These are phyloP conservation scores for Capronia epimyces DNA, from an alignment of 2,329 filamentous ascomycete species.

Conservation along the genomic window DNA sequence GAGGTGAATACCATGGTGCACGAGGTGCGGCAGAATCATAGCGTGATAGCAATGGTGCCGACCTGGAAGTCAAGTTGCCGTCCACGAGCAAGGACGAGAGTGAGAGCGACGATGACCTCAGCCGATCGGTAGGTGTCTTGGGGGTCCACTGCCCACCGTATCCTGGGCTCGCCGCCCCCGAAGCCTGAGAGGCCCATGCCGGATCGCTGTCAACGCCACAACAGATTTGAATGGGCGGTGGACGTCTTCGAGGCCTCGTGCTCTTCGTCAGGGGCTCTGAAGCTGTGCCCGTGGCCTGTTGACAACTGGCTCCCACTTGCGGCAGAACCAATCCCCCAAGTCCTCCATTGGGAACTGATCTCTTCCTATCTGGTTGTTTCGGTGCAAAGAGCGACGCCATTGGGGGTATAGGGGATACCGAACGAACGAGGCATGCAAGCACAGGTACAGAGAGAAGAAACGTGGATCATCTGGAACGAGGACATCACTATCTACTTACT, in stretches of 20 bases:
- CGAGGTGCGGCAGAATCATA: conserved; percentile 11
- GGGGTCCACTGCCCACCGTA: conserved; percentile 15
- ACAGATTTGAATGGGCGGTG: conserved; percentile 16
- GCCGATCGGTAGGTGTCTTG: conserved; percentile 17
- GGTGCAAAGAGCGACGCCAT: conserved; percentile 20
- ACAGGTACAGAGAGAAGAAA: background rate
- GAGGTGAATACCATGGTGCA: conserved; percentile 6
- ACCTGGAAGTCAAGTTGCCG: background rate
- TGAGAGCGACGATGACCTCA: conserved; percentile 2
- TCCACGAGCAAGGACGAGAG: background rate
- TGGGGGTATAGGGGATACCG: background rate
- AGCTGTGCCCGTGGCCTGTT: background rate
- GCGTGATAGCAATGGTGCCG: conserved; percentile 7
- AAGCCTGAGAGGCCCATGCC: conserved; percentile 1
- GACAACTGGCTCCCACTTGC: background rate
- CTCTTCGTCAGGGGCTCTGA: background rate
- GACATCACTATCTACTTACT: background rate
- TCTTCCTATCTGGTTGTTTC: conserved; percentile 3
- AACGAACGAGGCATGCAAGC: background rate
- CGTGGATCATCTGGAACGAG: background rate
- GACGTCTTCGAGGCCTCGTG: conserved; percentile 4
- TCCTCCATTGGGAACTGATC: conserved; percentile 15
- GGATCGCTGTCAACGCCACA: background rate
- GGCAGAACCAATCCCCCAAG: conserved; percentile 15
- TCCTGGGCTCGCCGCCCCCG: conserved; percentile 4